Evolutionary conservation across 192 early-diverging fungal genomes (phyloP), one percentile per base, ranked within the genome.

Genomic region (Coemansia sp.): DNA sequence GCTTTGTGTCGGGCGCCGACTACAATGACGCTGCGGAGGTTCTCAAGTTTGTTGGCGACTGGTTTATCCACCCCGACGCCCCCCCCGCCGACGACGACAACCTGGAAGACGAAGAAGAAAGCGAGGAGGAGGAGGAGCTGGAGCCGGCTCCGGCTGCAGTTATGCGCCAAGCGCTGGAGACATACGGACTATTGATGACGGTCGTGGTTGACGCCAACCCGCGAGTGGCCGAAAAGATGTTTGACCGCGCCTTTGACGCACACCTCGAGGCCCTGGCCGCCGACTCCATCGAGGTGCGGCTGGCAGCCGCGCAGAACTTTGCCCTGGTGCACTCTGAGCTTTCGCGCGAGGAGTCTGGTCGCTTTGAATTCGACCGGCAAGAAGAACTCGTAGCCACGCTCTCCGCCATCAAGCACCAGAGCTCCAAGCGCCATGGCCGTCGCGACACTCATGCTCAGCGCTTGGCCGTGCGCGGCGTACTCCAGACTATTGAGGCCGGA

Each of bases 241-340:
- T 82, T 39, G 70, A 74, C 31, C 10, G 25, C 4, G 45, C 44
- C 7, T 82, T 77, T 31, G 61, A 51, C 15, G 73, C 71, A 0
- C 88, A 88, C 61, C 80, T 85, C 55, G 77, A 76, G 11, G 73
- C 86, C 19, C 70, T 93, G 36, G 88, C 86, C 21, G 85, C 86
- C 32, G 67, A 85, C 7, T 66, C 75, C 17, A 85, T 90, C 27
- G 88, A 91, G 9, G 76, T 90, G 12, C 84, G 91, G 7, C 82
- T 92, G 12, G 88, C 90, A 12, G 78, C 88, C 2, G 92, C 88
- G 34, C 90, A 91, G 79, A 89, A 91, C 71, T 87, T 92, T 76
- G 92, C 90, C 0, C 70, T 91, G 46, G 85, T 92, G 75, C 85
- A 91, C 60, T 86, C 89, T 67, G 85, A 85, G 29, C 57, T 89